These are phyloP conservation scores for Schizothecium vesticola DNA, from an alignment of 495 filamentous ascomycete genomes.

Conservation along the genomic window DNA sequence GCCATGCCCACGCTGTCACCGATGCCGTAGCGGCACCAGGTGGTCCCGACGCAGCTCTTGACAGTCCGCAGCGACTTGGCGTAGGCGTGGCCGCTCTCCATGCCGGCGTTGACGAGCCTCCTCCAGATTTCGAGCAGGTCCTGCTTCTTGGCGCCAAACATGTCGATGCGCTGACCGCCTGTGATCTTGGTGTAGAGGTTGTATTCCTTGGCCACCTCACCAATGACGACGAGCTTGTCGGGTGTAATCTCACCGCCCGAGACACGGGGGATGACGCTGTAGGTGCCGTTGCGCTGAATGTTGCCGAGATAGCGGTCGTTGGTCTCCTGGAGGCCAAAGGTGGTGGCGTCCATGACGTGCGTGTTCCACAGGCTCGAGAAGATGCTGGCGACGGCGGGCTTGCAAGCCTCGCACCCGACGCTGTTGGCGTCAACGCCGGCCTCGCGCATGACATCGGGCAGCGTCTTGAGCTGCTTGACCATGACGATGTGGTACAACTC, in stretches of 20 bases:
- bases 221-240: slow-evolving; percentile 84
- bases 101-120: slow-evolving; percentile 76
- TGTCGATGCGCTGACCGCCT: slow-evolving; percentile 89
- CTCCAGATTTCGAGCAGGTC: slow-evolving; percentile 90
- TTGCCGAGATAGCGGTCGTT: slow-evolving; percentile 93
- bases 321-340: slow-evolving; percentile 85
- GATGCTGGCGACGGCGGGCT: slow-evolving; percentile 81
- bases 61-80: slow-evolving; percentile 88
- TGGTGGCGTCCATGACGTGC: slow-evolving; percentile 70
- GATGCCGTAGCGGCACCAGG: slow-evolving; percentile 91
- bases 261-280: slow-evolving; percentile 82
- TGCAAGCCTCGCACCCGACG: slow-evolving; percentile 88
- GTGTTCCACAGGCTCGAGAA: slow-evolving; percentile 80
- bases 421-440: slow-evolving; percentile 69
- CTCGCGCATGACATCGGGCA: slow-evolving; percentile 76
- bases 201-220: slow-evolving; percentile 83
- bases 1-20: slow-evolving; percentile 98
- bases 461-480: slow-evolving; percentile 70
- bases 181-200: slow-evolving; percentile 93
- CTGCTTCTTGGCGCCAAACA: slow-evolving; percentile 92
- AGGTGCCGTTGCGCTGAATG: slow-evolving; percentile 92
- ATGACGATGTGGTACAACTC: slow-evolving; percentile 89
- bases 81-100: slow-evolving; percentile 94
- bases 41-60: slow-evolving; percentile 92
- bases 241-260: slow-evolving; percentile 87